Evolutionary conservation across 176 grass and related monocot species (phyloP).

Genomic region (Triticum timopheevii): DNA sequence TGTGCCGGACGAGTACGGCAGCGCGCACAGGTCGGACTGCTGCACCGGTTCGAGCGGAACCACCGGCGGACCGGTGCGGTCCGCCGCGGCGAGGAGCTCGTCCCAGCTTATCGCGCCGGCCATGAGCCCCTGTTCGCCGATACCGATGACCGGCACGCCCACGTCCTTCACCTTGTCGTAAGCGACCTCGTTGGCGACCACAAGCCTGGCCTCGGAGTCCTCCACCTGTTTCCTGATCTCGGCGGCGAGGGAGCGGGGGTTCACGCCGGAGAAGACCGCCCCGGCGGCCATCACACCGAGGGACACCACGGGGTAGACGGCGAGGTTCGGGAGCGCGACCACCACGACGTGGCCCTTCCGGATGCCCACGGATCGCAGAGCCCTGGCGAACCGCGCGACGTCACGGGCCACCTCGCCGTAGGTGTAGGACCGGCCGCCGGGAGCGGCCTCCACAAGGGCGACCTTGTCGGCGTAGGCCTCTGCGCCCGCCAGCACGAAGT

Average conservation of each 20-base stretch:
- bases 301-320: constrained; percentile 65
- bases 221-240: constrained; percentile 86
- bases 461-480: constrained; percentile 59
- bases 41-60: constrained; percentile 20
- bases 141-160: constrained; percentile 49
- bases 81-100: constrained; percentile 56
- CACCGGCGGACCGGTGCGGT: constrained; percentile 48
- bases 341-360: constrained; percentile 72
- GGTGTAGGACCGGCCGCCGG: constrained; percentile 59
- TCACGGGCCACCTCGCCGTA: constrained; percentile 60
- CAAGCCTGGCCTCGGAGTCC: constrained; percentile 68
- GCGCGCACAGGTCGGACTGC: constrained; percentile 69
- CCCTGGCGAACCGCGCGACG: constrained; percentile 58
- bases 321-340: constrained; percentile 77
- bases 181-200: constrained; percentile 55
- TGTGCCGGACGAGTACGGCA: constrained; percentile 87
- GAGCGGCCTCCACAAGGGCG: constrained; percentile 59
- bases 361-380: constrained; percentile 62
- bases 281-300: constrained; percentile 76
- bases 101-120: constrained; percentile 57
- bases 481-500: constrained; percentile 67
- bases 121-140: constrained; percentile 34
- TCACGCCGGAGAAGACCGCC: constrained; percentile 78
- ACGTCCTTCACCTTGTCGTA: constrained; percentile 73
- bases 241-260: constrained; percentile 45